Percentiles rank a stretch among this genome's conserved stretches.
phyloP scores from a whole-genome alignment of 2,329 filamentous ascomycete genomes.

The Penicillium sp. region DNA sequence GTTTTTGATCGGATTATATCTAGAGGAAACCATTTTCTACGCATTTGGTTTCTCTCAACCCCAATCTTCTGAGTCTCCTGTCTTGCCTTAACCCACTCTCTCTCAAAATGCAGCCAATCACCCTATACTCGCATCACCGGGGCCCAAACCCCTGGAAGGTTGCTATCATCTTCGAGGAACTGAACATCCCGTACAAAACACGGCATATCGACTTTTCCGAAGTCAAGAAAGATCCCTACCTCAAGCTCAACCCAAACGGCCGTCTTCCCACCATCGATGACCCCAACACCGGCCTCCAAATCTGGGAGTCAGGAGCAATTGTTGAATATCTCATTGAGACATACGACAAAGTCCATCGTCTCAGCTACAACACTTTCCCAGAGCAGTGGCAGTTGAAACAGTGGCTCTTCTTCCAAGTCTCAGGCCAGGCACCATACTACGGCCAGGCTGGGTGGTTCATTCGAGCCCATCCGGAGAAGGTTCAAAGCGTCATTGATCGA shows the following conservation, averaged over 20 bases:
- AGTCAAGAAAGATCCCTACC: conserved; percentile 18
- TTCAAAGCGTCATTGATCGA: conserved; percentile 35
- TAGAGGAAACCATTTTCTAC: too few species aligned
- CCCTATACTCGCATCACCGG: background rate
- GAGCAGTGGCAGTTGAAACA: conserved; percentile 32
- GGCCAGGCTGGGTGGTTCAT: conserved; percentile 40
- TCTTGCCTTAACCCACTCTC: too few species aligned
- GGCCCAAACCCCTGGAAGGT: conserved; percentile 22
- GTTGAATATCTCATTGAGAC: conserved; percentile 35
- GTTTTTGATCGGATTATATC: too few species aligned
- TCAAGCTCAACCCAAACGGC: conserved; percentile 21
- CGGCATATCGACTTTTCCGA: conserved; percentile 12
- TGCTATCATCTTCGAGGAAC: conserved; percentile 22
- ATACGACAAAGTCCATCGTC: conserved; percentile 32
- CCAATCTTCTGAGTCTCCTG: too few species aligned
- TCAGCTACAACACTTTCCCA: conserved; percentile 25
- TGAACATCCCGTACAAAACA: conserved; percentile 19
- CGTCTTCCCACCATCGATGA: conserved; percentile 25
- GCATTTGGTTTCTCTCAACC: too few species aligned
- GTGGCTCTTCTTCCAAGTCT: conserved; percentile 32
- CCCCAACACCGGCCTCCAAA: conserved; percentile 26
- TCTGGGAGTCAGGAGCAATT: conserved; percentile 38
- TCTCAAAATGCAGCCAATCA: background rate
- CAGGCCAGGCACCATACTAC: conserved; percentile 41
- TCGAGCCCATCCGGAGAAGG: conserved; percentile 33